These are phyloP conservation scores for Cutaneotrichosporon dermatis DNA, from an alignment of 1,284 basidiomycete species.

Conservation along the genomic window DNA sequence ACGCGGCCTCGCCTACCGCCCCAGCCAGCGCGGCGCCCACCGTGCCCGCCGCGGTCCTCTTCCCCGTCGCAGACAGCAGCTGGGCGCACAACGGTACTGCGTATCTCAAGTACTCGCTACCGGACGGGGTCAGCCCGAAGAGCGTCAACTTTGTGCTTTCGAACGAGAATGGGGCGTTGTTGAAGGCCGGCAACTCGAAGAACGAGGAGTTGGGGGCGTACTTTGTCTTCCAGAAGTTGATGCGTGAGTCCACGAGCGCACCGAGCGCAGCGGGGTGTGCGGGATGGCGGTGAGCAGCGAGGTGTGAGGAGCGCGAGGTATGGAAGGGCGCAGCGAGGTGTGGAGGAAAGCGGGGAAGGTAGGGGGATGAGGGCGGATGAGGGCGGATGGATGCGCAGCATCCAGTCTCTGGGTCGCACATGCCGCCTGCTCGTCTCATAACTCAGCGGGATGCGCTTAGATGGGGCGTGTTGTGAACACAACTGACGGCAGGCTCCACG, in stretches of 20 bases:
- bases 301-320: no score
- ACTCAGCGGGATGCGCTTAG: no score
- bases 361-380: no score
- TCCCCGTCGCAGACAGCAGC: neutral
- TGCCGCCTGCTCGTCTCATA: no score
- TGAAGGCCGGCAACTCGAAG: conserved; percentile 1
- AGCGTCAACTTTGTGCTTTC: neutral
- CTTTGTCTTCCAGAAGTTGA: neutral
- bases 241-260: neutral
- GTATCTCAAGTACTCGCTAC: conserved; percentile 1
- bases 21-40: neutral
- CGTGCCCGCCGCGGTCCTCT: neutral
- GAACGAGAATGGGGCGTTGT: neutral
- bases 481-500: conserved; percentile 1
- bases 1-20: neutral
- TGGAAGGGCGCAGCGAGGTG: no score
- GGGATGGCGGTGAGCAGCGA: no score
- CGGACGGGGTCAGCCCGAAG: neutral
- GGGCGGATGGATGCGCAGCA: no score
- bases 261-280: no score
- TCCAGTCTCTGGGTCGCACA: no score
- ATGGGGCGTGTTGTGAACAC: neutral
- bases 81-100: conserved; percentile 4
- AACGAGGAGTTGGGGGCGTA: neutral
- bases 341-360: no score